Base-by-base conservation (phyloP, 2,329 filamentous ascomycete species). In the Arthrocladium fulminans region DNA sequence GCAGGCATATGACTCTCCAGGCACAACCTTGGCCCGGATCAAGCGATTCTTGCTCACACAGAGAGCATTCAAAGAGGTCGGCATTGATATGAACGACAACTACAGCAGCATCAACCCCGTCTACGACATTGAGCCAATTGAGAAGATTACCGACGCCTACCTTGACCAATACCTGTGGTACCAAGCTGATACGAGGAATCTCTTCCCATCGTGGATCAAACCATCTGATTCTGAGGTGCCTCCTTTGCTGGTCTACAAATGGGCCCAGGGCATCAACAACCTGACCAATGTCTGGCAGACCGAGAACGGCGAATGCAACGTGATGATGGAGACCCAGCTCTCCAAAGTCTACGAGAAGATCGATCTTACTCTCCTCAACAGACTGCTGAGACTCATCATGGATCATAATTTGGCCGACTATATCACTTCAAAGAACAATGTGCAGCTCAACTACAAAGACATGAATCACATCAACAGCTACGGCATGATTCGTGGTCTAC, bases 261-360 rank as follows among this genome's bases (percentile, higher is more conserved):
- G 94, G 94, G 89, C 92, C 1, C 94, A 98, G 65, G 92, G 92
- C 44, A 97, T 98, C 74, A 98, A 98, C 74, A 98, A 98, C 63
- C 73, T 98, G 40, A 86, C 88, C 60, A 86, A 88, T 57, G 89
- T 98, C 23, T 98, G 92, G 92, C 86, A 94, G 61, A 86, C 86
- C 17, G 80, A 87, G 38, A 84, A 97, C 59, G 92, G 92, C 54
- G 89, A 98, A 67, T 97, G 90, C 67, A 96, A 96, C 59, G 92
- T 98, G 54, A 88, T 98, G 84, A 89, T 98, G 45, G 92, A 98
- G 71, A 98, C 94, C 0, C 86, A 96, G 59, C 73, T 98, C 2
- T 96, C 92, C n/a, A 98, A 98, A 69, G 89, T 98, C 39, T 98
- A 98, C 57, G 92, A 98, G 71, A 98, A 98, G 77, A 95, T 98